Conservation (phyloP, 306 rosid species). For the Astragalus glycyphyllos region DNA sequence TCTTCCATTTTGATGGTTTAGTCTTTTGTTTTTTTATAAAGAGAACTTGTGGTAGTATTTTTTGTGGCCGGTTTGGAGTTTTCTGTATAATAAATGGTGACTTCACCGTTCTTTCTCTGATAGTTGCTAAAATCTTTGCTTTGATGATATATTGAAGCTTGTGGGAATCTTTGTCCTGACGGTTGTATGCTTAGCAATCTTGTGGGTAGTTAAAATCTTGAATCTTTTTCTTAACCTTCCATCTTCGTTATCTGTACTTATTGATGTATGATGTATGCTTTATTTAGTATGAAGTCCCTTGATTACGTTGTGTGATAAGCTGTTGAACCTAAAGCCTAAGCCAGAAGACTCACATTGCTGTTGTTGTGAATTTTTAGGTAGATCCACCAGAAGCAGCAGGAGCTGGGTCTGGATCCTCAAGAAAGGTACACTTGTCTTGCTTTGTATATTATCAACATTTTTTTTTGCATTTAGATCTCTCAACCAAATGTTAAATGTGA, state of each 20-base stretch:
- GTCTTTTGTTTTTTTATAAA: too few species aligned
- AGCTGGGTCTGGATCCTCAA: constrained; percentile 82
- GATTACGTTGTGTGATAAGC: constrained; percentile 32
- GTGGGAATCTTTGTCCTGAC: constrained; percentile 16
- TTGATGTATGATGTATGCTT: constrained; percentile 29
- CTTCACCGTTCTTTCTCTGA: constrained; percentile 15
- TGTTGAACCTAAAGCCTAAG: constrained; percentile 40
- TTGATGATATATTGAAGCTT: constrained; percentile 4
- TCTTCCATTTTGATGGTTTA: too few species aligned
- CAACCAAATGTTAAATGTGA: background rate
- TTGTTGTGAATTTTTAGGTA: constrained; percentile 57
- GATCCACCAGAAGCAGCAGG: constrained; percentile 81
- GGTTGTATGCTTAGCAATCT: constrained; percentile 29
- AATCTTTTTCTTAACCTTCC: constrained; percentile 23
- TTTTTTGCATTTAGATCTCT: constrained; percentile 33
- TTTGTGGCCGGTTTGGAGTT: constrained; percentile 12
- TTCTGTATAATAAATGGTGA: constrained; percentile 10
- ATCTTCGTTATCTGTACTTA: constrained; percentile 5
- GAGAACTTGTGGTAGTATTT: background rate
- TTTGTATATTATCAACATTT: constrained; percentile 38
- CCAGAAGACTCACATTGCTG: background rate
- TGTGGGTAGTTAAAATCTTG: constrained; percentile 16
- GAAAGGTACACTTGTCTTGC: constrained; percentile 71
- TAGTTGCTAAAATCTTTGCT: constrained; percentile 30
- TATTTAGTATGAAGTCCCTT: constrained; percentile 13